Base-by-base conservation (phyloP, 1,139 yeast genomes). In the Candida frijolesensis region DNA sequence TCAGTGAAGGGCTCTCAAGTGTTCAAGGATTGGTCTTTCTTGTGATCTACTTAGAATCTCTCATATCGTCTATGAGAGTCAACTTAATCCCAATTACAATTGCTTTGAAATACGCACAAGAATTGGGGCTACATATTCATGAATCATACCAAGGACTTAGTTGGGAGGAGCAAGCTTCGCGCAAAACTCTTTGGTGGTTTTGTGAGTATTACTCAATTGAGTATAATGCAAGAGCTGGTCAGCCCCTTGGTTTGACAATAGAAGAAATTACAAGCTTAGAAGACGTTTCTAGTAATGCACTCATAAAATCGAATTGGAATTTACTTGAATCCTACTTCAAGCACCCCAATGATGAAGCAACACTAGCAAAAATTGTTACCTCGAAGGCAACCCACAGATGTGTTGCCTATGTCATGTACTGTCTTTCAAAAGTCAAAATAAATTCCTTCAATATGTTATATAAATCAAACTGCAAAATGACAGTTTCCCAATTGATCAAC, bases 111-210 rank as follows among this genome's bases (percentile, higher is more conserved):
- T 76, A 74, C 55, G 87, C 89, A 0, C 83, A 78, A 54, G 86
- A 82, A 45, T 64, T 85, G 48, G 94, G 94, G 0, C 66, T 87
- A 25, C 87, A 87, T 58, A 66, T 89, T 34, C 67, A 65, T n/a
- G 89, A 85, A 55, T 64, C 79, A 1, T 75, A 76, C 45, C 59
- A 60, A 10, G 74, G 76, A 0, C 57, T 83, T 19, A 51, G 75
- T 0, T 58, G 58, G 0, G 68, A 63, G 1, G 85, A 82, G 41
- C 70, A 68, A 4, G 54, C 61, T 4, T 63, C 63, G 10, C 66
- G 83, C 16, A 66, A 79, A 42, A 64, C 64, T 9, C 51, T 84
- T 2, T 87, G 87, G 83, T 80, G 86, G 82, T 53, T 68, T 34
- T 76, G 85, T 52, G 84, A 80, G 55, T 63, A 68, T 39, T 61